A percentile compares a stretch with the other conserved stretches of the same genome.
phyloP scores from a whole-genome alignment of 768 basidiomycete genomes.

The Tricholomella constricta region DNA sequence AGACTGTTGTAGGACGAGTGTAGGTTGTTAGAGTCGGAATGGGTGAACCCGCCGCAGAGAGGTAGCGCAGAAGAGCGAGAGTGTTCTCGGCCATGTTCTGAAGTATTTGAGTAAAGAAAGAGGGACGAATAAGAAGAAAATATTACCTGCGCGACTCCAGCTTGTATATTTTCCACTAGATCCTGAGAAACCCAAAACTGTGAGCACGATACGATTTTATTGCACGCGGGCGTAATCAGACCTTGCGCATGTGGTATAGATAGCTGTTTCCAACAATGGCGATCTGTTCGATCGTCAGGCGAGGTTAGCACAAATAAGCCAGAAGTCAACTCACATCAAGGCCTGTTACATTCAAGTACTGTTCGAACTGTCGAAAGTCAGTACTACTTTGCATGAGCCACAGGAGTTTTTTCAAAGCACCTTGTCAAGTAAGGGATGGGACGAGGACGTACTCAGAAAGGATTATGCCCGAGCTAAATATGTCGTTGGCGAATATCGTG shows the following conservation, averaged over 20 bases:
- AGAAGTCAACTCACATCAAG: slow-evolving; percentile 64
- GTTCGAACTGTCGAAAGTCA: slow-evolving; percentile 92
- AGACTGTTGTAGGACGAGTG: slow-evolving; percentile 67
- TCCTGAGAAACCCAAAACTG: slow-evolving; percentile 55
- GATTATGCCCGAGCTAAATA: slow-evolving; percentile 90
- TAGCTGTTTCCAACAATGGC: slow-evolving; percentile 92
- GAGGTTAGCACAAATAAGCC: not conserved
- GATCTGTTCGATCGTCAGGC: slow-evolving; percentile 53
- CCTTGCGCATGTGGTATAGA: slow-evolving; percentile 91
- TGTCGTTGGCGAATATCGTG: slow-evolving; percentile 86
- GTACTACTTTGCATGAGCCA: slow-evolving; percentile 54
- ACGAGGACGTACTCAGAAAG: slow-evolving; percentile 73
- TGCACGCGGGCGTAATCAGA: slow-evolving; percentile 21
- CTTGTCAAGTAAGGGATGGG: not conserved
- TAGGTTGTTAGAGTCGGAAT: slow-evolving; percentile 63
- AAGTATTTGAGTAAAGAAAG: slow-evolving; percentile 27
- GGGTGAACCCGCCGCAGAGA: slow-evolving; percentile 70
- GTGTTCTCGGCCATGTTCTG: slow-evolving; percentile 91
- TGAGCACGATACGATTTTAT: not conserved
- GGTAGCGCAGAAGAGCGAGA: slow-evolving; percentile 73
- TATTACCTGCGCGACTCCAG: slow-evolving; percentile 69
- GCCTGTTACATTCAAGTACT: slow-evolving; percentile 88
- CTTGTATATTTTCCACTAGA: slow-evolving; percentile 79
- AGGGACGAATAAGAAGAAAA: slow-evolving; percentile 1
- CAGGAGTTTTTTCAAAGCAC: not conserved